phyloP scores from a whole-genome alignment of 1,139 yeast species.

The Meyerozyma athensensis region DNA sequence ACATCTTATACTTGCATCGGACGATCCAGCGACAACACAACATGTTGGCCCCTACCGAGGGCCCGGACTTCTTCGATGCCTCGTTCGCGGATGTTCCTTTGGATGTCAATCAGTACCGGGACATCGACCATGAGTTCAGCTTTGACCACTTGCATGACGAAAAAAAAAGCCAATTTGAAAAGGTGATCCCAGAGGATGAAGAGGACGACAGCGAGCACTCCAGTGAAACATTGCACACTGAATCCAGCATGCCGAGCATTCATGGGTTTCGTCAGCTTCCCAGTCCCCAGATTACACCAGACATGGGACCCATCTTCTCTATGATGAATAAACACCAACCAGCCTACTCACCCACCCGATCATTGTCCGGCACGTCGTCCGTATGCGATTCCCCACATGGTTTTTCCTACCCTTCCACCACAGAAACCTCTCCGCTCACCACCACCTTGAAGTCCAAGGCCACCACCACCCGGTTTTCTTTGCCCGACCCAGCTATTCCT shows the following conservation, averaged over 20 bases:
- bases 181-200: conserved; percentile 13
- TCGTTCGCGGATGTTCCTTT: conserved; percentile 49
- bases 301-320: conserved; percentile 33
- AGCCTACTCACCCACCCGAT: not conserved
- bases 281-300: conserved; percentile 43
- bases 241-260: not conserved
- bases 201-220: not conserved
- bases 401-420: conserved; percentile 4
- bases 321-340: conserved; percentile 22
- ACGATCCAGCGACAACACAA: conserved; percentile 46
- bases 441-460: not conserved
- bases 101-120: conserved; percentile 54
- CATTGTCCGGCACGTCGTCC: conserved; percentile 1
- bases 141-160: conserved; percentile 34
- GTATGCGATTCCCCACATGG: not conserved
- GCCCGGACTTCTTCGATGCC: conserved; percentile 31
- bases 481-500: conserved; percentile 40
- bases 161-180: not conserved
- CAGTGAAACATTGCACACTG: not conserved
- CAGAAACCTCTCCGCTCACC: conserved; percentile 5
- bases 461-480: conserved; percentile 18
- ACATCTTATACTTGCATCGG: conserved; percentile 64
- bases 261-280: conserved; percentile 23
- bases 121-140: conserved; percentile 52
- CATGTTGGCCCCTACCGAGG: conserved; percentile 20